Conservation (phyloP, 2,329 filamentous ascomycete genomes). For the Juglanconis oblonga region DNA sequence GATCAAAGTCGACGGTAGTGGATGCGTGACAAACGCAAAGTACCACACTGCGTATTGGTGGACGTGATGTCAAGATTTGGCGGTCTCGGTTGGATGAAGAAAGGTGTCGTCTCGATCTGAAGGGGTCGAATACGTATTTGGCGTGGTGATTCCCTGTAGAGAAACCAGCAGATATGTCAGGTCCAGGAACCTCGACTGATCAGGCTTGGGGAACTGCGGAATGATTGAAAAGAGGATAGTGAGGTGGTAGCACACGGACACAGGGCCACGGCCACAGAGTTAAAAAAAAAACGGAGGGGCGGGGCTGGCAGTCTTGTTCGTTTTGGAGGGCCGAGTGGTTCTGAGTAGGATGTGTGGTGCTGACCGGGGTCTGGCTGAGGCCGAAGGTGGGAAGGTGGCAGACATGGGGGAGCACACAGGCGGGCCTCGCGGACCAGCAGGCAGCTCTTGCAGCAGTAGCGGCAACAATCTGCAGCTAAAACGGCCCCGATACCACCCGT, state of each 20-base stretch:
- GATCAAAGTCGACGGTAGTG: neutral
- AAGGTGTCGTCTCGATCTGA: slow-evolving; percentile 21
- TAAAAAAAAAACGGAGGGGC: slow-evolving; percentile 33
- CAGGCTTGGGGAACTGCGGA: slow-evolving; percentile 45
- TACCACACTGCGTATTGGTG: neutral
- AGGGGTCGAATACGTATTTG: slow-evolving; percentile 30
- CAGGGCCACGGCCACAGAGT: slow-evolving; percentile 38
- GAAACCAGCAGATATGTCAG: slow-evolving; percentile 37
- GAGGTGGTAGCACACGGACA: slow-evolving; percentile 47
- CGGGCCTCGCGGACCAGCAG: slow-evolving; percentile 7
- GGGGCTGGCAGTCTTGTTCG: slow-evolving; percentile 24
- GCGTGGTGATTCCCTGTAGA: slow-evolving; percentile 36
- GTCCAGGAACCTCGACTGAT: slow-evolving; percentile 38
- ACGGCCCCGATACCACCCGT: slow-evolving; percentile 18
- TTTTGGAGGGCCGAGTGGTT: slow-evolving; percentile 9
- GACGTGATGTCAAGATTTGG: slow-evolving; percentile 9
- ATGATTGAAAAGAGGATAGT: slow-evolving; percentile 50
- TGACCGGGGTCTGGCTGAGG: slow-evolving; percentile 18
- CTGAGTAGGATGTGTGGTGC: neutral
- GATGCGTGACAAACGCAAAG: slow-evolving; percentile 4
- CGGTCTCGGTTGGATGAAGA: slow-evolving; percentile 12
- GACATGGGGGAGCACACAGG: slow-evolving; percentile 12
- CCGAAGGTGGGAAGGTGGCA: slow-evolving; percentile 28
- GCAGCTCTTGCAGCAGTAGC: slow-evolving; percentile 17
- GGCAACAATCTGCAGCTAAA: slow-evolving; percentile 24